A percentile compares a stretch with the other conserved stretches of the same genome.
These are phyloP conservation scores for Solanum ossicruentum DNA, from an alignment of 257 asterid genomes.

Conservation along the genomic window DNA sequence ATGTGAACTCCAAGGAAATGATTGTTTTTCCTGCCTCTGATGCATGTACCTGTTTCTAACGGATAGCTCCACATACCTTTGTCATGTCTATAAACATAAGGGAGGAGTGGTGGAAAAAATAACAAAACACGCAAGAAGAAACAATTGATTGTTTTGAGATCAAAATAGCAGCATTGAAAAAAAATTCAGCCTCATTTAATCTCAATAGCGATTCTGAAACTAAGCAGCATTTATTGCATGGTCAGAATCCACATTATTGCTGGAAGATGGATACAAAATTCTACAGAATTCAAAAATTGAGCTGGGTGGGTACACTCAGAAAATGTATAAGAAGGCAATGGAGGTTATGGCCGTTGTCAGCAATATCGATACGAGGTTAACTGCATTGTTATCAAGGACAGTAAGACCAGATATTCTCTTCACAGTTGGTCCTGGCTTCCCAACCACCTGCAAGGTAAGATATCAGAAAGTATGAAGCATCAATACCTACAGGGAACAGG, in stretches of 20 bases:
- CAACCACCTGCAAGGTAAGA: slow-evolving; percentile 54
- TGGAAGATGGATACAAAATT: neutral
- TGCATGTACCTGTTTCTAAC: neutral
- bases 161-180: neutral
- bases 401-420: slow-evolving; percentile 74
- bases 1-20: neutral
- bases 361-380: slow-evolving; percentile 63
- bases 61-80: neutral
- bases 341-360: slow-evolving; percentile 52
- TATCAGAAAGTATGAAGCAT: neutral
- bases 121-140: neutral
- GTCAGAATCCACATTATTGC: neutral
- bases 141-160: neutral
- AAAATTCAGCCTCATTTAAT: neutral
- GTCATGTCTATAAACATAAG: neutral
- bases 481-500: neutral
- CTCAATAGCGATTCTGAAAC: neutral
- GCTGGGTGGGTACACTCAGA: slow-evolving; percentile 19
- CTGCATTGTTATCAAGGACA: slow-evolving; percentile 78
- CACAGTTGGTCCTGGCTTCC: slow-evolving; percentile 83
- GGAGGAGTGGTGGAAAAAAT: neutral
- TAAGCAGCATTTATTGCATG: neutral
- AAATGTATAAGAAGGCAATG: slow-evolving; percentile 42
- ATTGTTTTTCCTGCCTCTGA: neutral
- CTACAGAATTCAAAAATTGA: neutral